These are phyloP conservation scores for Cystofilobasidium macerans DNA, from an alignment of 768 basidiomycete species.

Conservation along the genomic window DNA sequence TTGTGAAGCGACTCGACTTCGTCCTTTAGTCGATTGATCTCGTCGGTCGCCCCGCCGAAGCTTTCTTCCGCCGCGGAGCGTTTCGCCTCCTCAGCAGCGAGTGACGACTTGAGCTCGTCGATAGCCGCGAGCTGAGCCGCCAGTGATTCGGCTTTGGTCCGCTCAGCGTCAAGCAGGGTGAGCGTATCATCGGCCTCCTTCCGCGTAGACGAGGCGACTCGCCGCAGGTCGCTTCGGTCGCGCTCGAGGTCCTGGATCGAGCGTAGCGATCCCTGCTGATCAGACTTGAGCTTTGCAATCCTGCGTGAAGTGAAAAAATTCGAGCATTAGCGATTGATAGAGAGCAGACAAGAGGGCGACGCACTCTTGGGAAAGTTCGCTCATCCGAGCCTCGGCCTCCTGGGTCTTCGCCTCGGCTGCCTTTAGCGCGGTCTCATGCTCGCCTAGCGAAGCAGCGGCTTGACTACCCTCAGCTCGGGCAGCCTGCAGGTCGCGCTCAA, in stretches of 20 bases:
- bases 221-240: background rate
- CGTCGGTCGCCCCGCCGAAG: slow-evolving; percentile 52
- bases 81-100: slow-evolving; percentile 49
- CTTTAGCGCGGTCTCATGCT: slow-evolving; percentile 46
- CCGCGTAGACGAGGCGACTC: background rate
- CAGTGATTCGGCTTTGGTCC: background rate
- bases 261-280: background rate
- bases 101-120: slow-evolving; percentile 38
- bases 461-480: background rate
- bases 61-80: slow-evolving; percentile 45
- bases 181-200: slow-evolving; percentile 7
- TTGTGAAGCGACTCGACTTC: slow-evolving; percentile 40
- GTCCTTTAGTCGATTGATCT: slow-evolving; percentile 52
- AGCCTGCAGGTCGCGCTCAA: slow-evolving; percentile 32
- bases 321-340: background rate
- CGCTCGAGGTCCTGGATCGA: background rate
- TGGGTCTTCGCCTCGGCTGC: slow-evolving; percentile 52
- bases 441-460: background rate
- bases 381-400: slow-evolving; percentile 44
- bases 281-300: background rate
- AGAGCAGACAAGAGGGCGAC: background rate
- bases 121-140: background rate
- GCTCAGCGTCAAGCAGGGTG: slow-evolving; percentile 1
- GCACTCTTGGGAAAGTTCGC: slow-evolving; percentile 15
- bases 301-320: background rate